Evolutionary conservation across 495 filamentous ascomycete species (phyloP).

Genomic region (Neurospora discreta): DNA sequence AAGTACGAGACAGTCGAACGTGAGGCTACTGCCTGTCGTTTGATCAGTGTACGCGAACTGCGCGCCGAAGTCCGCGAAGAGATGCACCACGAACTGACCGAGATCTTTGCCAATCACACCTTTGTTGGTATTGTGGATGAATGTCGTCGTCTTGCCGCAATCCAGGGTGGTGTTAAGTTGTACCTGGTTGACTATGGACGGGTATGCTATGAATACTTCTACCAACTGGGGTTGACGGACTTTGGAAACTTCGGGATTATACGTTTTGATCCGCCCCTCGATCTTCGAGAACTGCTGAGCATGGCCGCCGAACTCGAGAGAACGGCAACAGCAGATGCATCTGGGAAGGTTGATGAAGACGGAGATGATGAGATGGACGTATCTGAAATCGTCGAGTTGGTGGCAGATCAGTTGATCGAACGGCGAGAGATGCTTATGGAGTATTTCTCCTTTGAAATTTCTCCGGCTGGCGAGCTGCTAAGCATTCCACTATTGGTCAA

Average conservation of each 20-base stretch:
- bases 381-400: conserved; percentile 49
- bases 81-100: conserved; percentile 84
- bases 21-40: conserved; percentile 52
- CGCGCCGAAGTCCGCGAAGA: conserved; percentile 68
- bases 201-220: conserved; percentile 83
- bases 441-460: conserved; percentile 85
- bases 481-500: conserved; percentile 78
- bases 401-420: conserved; percentile 52
- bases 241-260: conserved; percentile 93
- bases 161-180: conserved; percentile 88
- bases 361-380: conserved; percentile 52
- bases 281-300: conserved; percentile 55
- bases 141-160: conserved; percentile 72
- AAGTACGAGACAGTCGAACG: conserved; percentile 59
- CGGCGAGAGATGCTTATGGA: conserved; percentile 79
- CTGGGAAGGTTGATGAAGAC: conserved; percentile 6
- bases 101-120: conserved; percentile 79
- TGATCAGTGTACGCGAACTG: conserved; percentile 72
- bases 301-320: conserved; percentile 66
- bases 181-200: conserved; percentile 92
- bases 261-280: conserved; percentile 63
- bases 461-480: conserved; percentile 60
- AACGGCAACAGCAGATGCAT: conserved; percentile 1
- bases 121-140: conserved; percentile 93
- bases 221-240: conserved; percentile 91